These are phyloP conservation scores for Pyricularia grisea DNA, from an alignment of 2,329 filamentous ascomycete genomes.

Conservation along the genomic window DNA sequence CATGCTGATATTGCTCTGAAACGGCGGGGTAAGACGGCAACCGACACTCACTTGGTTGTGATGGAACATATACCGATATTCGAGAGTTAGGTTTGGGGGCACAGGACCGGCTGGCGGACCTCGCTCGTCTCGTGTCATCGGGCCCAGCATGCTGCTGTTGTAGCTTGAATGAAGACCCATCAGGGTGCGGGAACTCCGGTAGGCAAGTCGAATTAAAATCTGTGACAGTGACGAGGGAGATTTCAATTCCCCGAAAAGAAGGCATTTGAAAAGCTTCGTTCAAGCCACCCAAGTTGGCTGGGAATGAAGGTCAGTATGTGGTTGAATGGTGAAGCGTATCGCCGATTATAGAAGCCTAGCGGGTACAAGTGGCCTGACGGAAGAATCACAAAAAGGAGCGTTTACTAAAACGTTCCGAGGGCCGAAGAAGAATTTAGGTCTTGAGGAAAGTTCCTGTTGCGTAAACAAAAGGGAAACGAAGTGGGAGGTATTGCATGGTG, in stretches of 20 bases:
- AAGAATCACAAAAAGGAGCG: not conserved
- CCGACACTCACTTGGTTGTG: conserved; percentile 33
- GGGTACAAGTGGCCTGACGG: not conserved
- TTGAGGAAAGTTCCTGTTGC: not conserved
- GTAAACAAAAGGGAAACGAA: not conserved
- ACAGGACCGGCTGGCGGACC: not conserved
- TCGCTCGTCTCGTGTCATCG: not conserved
- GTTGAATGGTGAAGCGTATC: not conserved
- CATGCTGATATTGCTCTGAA: not conserved
- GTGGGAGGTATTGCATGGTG: not conserved
- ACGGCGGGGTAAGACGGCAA: not conserved
- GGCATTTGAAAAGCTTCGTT: conserved; percentile 27
- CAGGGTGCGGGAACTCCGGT: conserved; percentile 46
- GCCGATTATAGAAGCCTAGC: no score
- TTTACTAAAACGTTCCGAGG: not conserved
- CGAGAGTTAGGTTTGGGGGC: conserved; percentile 20
- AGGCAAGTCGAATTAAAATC: conserved; percentile 26
- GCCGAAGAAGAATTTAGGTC: not conserved
- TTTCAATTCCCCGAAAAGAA: conserved; percentile 35
- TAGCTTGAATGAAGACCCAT: conserved; percentile 33
- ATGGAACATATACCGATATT: conserved; percentile 48
- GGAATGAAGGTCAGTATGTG: not conserved
- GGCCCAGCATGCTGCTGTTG: not conserved
- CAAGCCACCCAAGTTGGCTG: not conserved
- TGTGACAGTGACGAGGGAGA: conserved; percentile 27